These are phyloP conservation scores for Coemansia sp. DNA, from an alignment of 192 early-diverging fungal species.

Conservation along the genomic window DNA sequence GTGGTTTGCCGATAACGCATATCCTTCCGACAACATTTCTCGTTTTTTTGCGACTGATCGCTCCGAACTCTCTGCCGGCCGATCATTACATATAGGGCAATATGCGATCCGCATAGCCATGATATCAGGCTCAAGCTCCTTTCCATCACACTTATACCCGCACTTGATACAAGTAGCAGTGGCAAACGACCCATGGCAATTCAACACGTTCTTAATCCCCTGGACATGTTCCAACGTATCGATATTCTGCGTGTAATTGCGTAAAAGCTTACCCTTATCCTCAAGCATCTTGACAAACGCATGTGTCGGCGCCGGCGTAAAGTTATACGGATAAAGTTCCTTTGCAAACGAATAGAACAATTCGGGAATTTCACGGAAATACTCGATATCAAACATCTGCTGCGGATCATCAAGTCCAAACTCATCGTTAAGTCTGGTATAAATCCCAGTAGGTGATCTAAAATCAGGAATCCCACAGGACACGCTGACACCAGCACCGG, in stretches of 20 bases:
- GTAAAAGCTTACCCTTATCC: constrained; percentile 75
- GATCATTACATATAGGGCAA: constrained; percentile 69
- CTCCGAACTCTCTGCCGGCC: constrained; percentile 8
- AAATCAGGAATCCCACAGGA: constrained; percentile 98
- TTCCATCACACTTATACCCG: constrained; percentile 70
- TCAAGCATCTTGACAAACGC: constrained; percentile 88
- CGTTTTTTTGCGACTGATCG: constrained; percentile 3
- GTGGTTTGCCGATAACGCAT: background rate
- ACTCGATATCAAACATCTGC: constrained; percentile 95
- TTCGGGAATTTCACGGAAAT: constrained; percentile 80
- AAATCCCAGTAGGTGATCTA: constrained; percentile 90
- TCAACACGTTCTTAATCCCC: constrained; percentile 76
- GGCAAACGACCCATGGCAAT: constrained; percentile 98
- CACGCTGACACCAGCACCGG: constrained; percentile 82
- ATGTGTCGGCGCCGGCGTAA: constrained; percentile 83
- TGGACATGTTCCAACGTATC: constrained; percentile 90
- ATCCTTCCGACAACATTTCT: background rate
- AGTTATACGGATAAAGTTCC: constrained; percentile 88
- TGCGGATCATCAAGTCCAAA: constrained; percentile 91
- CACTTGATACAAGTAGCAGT: constrained; percentile 89
- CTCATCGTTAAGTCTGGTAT: constrained; percentile 77
- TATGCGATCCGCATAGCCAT: constrained; percentile 72
- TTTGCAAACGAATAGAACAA: constrained; percentile 95
- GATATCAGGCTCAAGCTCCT: constrained; percentile 78
- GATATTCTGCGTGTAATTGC: constrained; percentile 98